Evolutionary conservation across 2,329 filamentous ascomycete genomes (phyloP), one percentile per base, ranked within the genome.

Genomic region (Apiospora kogelbergensis): DNA sequence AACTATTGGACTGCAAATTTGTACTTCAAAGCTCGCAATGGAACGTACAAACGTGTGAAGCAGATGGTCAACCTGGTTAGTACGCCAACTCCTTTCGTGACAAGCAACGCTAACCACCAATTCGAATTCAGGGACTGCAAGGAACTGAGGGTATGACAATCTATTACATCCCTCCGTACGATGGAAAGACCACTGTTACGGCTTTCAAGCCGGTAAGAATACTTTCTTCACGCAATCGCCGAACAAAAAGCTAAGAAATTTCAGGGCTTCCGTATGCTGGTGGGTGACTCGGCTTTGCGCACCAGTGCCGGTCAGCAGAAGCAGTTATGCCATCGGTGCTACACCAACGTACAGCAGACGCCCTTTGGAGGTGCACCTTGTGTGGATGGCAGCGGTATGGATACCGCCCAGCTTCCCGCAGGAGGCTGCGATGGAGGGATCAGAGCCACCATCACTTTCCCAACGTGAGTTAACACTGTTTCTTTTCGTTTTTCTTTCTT

Each of bases 1-100:
- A 78, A 80, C 69, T 78, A 78, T 65, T 78, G 75, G 76, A 78
- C 77, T 6, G 73, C 76, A 0, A 78, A 76, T 65, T 30, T 79
- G 70, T 76, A 78, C 68, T 78, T 78, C 68, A 73, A 74, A 48
- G 76, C 75, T 53, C 73, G 70, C n/a, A 75, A 74, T 63, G 71
- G 71, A 11, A 74, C 71, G 10, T 74, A 74, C 46, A 73, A 71
- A 65, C 71, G 72, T 2, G 71, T 74, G 24, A 68, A 70, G 11
- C 71, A 73, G 37, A 71, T 78, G 71, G 73, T 74, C 37, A 78
- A 78, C 68, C 71, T 77, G 3, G 76, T 74, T 24, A n/a, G 30
- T 53, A 6, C 9, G 9, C 3, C 9, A 11, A 3, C 65, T 17
- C 44, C 26, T 15, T 22, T 3, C 17, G 6, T 37, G 2, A 17